Evolutionary conservation across 768 basidiomycete species (phyloP).

Genomic region (Trametes sanguinea): DNA sequence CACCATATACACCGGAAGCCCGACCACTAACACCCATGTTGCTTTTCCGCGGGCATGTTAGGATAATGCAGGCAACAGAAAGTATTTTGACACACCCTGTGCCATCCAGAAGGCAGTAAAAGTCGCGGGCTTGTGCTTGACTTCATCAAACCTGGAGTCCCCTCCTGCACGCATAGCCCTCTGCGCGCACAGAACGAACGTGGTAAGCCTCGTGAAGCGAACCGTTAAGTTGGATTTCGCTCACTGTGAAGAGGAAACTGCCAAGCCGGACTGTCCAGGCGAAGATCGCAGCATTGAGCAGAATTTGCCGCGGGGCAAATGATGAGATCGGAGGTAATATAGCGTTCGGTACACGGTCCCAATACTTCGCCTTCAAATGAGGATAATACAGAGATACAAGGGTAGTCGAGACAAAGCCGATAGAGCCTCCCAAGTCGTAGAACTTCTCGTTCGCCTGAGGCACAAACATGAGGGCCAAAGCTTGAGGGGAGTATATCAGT

Average conservation of each 20-base stretch:
- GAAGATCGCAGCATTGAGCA: conserved; percentile 56
- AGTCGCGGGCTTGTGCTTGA: conserved; percentile 46
- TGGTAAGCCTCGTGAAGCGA: not conserved
- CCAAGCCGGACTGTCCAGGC: conserved; percentile 69
- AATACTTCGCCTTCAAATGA: conserved; percentile 49
- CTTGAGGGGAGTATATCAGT: conserved; percentile 28
- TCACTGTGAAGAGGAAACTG: conserved; percentile 54
- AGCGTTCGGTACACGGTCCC: conserved; percentile 38
- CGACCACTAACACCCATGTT: conserved; percentile 67
- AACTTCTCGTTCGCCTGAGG: conserved; percentile 65
- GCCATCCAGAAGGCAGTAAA: conserved; percentile 66
- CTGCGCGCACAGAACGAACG: conserved; percentile 23
- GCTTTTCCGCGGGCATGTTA: conserved; percentile 36
- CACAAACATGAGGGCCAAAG: conserved; percentile 61
- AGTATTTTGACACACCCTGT: conserved; percentile 43
- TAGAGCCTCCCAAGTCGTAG: conserved; percentile 66
- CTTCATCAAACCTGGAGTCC: conserved; percentile 65
- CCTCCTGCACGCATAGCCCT: conserved; percentile 55
- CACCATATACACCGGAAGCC: conserved; percentile 67
- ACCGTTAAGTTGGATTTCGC: conserved; percentile 19
- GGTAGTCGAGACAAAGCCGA: conserved; percentile 66
- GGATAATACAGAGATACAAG: conserved; percentile 66
- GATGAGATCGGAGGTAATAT: conserved; percentile 45
- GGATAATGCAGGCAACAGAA: not conserved
- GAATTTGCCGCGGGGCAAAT: conserved; percentile 61